These are phyloP conservation scores for Metschnikowia henanensis DNA, from an alignment of 805 yeast genomes.

Conservation along the genomic window DNA sequence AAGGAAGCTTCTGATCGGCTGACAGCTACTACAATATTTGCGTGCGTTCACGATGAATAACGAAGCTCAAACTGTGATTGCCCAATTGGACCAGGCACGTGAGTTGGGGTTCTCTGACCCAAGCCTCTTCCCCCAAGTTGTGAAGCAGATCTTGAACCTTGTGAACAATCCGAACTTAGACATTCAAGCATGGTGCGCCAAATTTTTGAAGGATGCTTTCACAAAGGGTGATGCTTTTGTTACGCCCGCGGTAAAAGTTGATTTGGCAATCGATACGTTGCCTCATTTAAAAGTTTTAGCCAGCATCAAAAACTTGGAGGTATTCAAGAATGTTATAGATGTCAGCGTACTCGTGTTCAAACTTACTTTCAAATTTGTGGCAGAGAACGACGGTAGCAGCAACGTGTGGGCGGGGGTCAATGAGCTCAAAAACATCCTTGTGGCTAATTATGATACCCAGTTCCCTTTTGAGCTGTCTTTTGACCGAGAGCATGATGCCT, in stretches of 20 bases:
- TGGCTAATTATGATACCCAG: slow-evolving; percentile 57
- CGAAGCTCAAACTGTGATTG: slow-evolving; percentile 20
- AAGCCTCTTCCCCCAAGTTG: slow-evolving; percentile 39
- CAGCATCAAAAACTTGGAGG: slow-evolving; percentile 28
- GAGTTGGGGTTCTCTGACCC: slow-evolving; percentile 31
- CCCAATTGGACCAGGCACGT: slow-evolving; percentile 40
- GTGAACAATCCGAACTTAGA: slow-evolving; percentile 32
- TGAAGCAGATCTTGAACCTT: slow-evolving; percentile 43
- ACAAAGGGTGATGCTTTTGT: slow-evolving; percentile 25
- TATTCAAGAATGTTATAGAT: slow-evolving; percentile 34
- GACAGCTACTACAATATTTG: not conserved
- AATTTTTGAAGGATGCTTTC: slow-evolving; percentile 40
- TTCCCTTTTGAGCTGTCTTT: slow-evolving; percentile 53
- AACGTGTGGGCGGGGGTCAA: slow-evolving; percentile 57
- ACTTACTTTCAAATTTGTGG: slow-evolving; percentile 45
- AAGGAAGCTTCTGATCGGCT: slow-evolving; percentile 1
- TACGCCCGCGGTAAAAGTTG: slow-evolving; percentile 30
- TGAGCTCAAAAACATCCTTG: slow-evolving; percentile 56
- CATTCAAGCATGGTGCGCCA: slow-evolving; percentile 43
- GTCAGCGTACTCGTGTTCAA: slow-evolving; percentile 43
- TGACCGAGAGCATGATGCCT: slow-evolving; percentile 47
- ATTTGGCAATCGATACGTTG: slow-evolving; percentile 42
- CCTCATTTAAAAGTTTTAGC: slow-evolving; percentile 31
- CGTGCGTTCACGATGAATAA: slow-evolving; percentile 15
- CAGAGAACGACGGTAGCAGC: slow-evolving; percentile 45